Evolutionary conservation across 2,329 filamentous ascomycete genomes (phyloP), one percentile per base, ranked within the genome.

Genomic region (Aureobasidium vineae): DNA sequence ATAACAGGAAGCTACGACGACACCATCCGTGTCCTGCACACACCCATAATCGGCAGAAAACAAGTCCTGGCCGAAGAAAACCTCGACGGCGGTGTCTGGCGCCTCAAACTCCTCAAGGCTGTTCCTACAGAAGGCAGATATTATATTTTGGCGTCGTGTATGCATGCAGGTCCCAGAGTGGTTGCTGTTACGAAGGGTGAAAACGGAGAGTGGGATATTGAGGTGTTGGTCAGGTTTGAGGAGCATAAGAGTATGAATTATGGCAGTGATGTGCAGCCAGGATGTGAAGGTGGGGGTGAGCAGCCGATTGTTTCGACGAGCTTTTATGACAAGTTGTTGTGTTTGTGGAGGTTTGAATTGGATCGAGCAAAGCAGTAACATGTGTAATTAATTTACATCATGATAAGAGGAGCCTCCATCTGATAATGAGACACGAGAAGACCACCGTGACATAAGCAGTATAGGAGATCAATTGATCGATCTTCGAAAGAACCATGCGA

Each of bases 201-300:
- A 1, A 72, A 77, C 1, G 75, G 77, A 69, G 68, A 78, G 66
- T 92, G 88, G 84, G 73, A 73, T 1, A 88, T 95, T 66, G 79
- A 84, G 50, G 81, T 94, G 1, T 70, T 93, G 54, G 88, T 84
- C 0, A 84, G 83, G 63, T 96, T 96, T 73, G 89, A 91, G 71
- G 90, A 94, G 74, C 92, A 97, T 75, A 82, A 90, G 78, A 97
- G 92, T 75, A 97, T 97, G 92, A 97, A 96, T 73, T 98, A 98
- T 75, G 93, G 89, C 7, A 91, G 90, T 71, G 92, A 93, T 77
- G 85, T 87, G 67, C 82, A 85, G 70, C 82, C 82, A 1, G 57
- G 57, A 2, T 38, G 13, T 21, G 72, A 69, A 21, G 57, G 31
- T 1, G 56, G 73, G 19, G 71, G 60, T 13, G 33, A 69, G 56